phyloP scores from a whole-genome alignment of 1,284 basidiomycete species.

The Apiotrichum sp. region DNA sequence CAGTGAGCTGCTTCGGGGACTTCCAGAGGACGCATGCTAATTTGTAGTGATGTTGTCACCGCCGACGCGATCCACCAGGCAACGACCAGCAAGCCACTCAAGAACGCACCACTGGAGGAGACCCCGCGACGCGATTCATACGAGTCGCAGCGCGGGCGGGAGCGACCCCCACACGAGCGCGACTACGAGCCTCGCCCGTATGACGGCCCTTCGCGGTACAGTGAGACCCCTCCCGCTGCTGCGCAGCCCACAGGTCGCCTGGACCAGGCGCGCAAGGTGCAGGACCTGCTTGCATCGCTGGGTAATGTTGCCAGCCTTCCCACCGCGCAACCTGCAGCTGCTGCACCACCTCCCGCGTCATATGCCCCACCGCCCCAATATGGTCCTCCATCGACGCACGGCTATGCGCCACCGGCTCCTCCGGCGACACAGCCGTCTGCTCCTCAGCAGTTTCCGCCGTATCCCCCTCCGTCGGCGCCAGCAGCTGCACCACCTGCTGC shows the following conservation, averaged over 20 bases:
- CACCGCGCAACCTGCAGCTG: background rate
- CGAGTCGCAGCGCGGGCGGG: background rate
- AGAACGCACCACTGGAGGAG: too few relatives aligned
- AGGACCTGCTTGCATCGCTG: slow-evolving; percentile 29
- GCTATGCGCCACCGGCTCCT: slow-evolving; percentile 2
- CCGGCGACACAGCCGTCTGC: background rate
- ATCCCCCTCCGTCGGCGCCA: background rate
- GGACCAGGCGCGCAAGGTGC: slow-evolving; percentile 36
- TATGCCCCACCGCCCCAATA: slow-evolving; percentile 6
- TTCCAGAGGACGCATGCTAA: too few relatives aligned
- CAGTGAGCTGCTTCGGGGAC: slow-evolving; percentile 17
- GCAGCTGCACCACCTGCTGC: background rate
- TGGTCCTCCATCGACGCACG: slow-evolving; percentile 17
- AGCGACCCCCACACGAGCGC: background rate
- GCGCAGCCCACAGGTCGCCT: slow-evolving; percentile 25
- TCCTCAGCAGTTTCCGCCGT: background rate
- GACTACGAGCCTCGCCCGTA: background rate
- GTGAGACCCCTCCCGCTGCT: slow-evolving; percentile 3
- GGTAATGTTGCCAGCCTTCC: slow-evolving; percentile 10
- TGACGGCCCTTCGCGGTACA: slow-evolving; percentile 5
- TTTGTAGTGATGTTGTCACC: slow-evolving; percentile 3
- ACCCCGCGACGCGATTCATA: too few relatives aligned
- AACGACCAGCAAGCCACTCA: background rate
- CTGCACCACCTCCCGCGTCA: background rate
- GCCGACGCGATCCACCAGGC: slow-evolving; percentile 11